A percentile compares a stretch with the other conserved stretches of the same genome.
These are phyloP conservation scores for Yarrowia porcina DNA, from an alignment of 805 yeast genomes.

Conservation along the genomic window DNA sequence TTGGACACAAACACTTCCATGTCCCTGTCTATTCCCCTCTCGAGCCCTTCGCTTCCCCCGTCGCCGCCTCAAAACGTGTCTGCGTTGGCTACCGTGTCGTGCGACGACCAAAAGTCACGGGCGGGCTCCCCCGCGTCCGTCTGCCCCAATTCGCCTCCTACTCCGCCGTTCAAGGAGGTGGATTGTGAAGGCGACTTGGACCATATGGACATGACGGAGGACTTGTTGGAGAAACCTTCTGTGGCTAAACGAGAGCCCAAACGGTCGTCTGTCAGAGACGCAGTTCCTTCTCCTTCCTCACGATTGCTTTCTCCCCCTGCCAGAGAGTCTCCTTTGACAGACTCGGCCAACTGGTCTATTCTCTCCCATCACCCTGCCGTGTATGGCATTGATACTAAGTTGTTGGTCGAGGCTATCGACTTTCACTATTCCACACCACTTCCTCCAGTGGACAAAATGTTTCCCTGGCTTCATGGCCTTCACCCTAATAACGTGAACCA, in stretches of 20 bases:
- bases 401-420: constrained; percentile 29
- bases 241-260: no score
- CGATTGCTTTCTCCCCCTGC: background rate
- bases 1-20: background rate
- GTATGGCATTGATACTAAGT: background rate
- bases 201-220: background rate
- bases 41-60: constrained; percentile 9
- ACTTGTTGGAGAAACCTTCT: background rate
- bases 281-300: background rate
- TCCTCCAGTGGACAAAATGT: constrained; percentile 66
- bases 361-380: constrained; percentile 10
- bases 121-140: constrained; percentile 2
- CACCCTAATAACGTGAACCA: constrained; percentile 56
- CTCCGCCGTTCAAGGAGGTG: constrained; percentile 22
- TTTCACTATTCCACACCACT: constrained; percentile 39
- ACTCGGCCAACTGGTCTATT: constrained; percentile 22
- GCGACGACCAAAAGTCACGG: constrained; percentile 3
- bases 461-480: constrained; percentile 90
- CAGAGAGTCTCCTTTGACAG: background rate
- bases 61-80: constrained; percentile 13
- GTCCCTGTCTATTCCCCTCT: constrained; percentile 7
- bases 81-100: background rate
- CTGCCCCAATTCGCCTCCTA: constrained; percentile 17
- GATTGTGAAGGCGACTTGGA: background rate
- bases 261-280: background rate